Base-by-base conservation (phyloP, 345 rosid species). In the Cardamine resedifolia region DNA sequence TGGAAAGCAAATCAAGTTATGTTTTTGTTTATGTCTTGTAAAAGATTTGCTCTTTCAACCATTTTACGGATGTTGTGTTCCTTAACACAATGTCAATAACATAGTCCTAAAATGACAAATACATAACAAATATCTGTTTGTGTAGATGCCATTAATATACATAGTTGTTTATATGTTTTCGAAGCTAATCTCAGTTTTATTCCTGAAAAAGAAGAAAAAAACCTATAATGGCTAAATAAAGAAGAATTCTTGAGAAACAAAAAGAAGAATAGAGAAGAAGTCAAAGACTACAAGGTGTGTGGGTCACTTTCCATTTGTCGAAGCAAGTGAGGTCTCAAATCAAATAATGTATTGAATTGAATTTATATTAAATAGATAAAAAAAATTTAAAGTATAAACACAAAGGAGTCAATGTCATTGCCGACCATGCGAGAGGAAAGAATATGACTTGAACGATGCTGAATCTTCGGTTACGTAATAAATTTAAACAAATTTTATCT, bases 221-320 rank as follows among this genome's bases (percentile, higher is more conserved):
- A 36, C 3, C 14, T 36, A 36, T 10, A 36, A 33, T 33, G 3
- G 36, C 39, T 34, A 6, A 56, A n/a, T 58, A 34, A 34, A 41
- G 24, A 60, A 61, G 4, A 23, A 2, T 63, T 45, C 9, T 57
- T 30, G 7, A 16, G 72, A 19, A 41, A 19, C 49, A 24, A 69
- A 31, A 56, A 44, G 36, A 58, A 70, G 58, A 39, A 59, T 24
- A 36, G 33, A 36, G 44, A 71, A 71, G 24, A 43, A 51, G 62
- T 62, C 53, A 20, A 58, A 68, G 24, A 31, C 55, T 43, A 49
- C 47, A 70, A 50, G 33, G 59, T 62, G 55, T 52, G 34, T 62
- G 33, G 51, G 55, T 41, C 56, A 16, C 55, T 72, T 72, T 63
- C 18, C 70, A 72, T 70, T 72, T 63, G 76, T 63, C 63, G 10